These are phyloP conservation scores for Trametes polyzona DNA, from an alignment of 1,284 basidiomycete genomes.

Conservation along the genomic window DNA sequence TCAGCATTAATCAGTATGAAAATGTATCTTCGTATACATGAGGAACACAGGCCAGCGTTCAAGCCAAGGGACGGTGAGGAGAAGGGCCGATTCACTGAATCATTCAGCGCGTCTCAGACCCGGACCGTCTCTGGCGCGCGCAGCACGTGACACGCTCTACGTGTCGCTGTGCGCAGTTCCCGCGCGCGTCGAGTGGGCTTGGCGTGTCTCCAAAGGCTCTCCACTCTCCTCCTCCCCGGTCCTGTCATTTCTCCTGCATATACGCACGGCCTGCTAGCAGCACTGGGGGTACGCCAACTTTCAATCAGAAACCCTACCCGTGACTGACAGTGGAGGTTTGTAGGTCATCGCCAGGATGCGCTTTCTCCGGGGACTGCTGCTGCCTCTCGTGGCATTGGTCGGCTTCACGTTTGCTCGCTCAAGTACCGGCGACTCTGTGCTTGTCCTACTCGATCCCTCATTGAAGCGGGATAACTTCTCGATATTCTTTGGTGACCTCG, in stretches of 20 bases:
- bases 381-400: constrained; percentile 37
- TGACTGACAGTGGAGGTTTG: no score
- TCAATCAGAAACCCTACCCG: no score
- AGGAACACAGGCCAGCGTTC: no score
- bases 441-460: constrained; percentile 81
- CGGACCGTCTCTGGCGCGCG: background rate
- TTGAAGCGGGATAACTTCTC: constrained; percentile 72
- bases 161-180: constrained; percentile 23
- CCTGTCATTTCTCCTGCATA: constrained; percentile 6
- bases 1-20: no score
- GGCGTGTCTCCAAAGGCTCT: constrained; percentile 11
- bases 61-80: no score
- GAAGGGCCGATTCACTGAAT: no score
- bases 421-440: constrained; percentile 82
- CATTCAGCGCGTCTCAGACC: no score
- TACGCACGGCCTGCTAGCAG: no score
- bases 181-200: constrained; percentile 23
- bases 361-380: constrained; percentile 27
- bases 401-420: constrained; percentile 62
- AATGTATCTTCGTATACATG: no score
- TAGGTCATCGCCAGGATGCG: constrained; percentile 27
- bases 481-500: constrained; percentile 79
- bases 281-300: no score
- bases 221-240: background rate
- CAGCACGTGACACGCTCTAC: constrained; percentile 22